phyloP scores from a whole-genome alignment of 2,329 filamentous ascomycete species.

The Colletotrichum sp. region DNA sequence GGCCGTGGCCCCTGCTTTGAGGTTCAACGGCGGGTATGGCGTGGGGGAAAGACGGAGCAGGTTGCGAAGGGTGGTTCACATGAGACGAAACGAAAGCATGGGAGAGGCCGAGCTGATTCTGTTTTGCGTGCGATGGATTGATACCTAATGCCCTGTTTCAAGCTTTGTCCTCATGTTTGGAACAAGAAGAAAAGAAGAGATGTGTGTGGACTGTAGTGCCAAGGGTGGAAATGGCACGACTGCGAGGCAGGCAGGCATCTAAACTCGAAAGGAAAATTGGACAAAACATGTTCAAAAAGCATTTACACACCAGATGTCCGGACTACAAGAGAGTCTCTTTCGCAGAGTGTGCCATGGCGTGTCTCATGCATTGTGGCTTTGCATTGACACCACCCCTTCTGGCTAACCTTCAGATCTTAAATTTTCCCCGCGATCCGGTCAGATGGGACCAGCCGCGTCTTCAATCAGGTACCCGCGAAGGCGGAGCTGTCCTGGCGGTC shows the following conservation, averaged over 20 bases:
- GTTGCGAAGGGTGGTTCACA: slow-evolving; percentile 5
- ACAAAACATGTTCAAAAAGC: slow-evolving; percentile 12
- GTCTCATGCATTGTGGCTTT: background rate
- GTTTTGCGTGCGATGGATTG: slow-evolving; percentile 12
- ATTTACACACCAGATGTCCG: background rate
- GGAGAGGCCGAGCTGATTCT: slow-evolving; percentile 2
- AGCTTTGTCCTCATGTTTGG: slow-evolving; percentile 9
- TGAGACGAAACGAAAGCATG: slow-evolving; percentile 18
- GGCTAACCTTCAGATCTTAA: background rate
- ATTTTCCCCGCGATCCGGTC: background rate
- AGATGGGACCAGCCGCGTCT: background rate
- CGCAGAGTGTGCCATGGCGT: background rate
- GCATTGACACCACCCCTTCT: background rate
- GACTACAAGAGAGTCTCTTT: background rate
- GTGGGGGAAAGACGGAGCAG: background rate
- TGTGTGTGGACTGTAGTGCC: background rate
- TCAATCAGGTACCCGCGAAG: background rate
- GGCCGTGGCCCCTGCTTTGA: background rate
- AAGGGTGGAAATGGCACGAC: background rate
- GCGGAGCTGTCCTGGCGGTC: background rate
- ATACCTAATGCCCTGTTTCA: slow-evolving; percentile 17
- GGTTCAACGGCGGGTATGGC: background rate
- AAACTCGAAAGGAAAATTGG: background rate
- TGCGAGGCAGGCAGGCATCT: background rate
- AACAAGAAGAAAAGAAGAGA: background rate